Evolutionary conservation across 2,329 filamentous ascomycete genomes (phyloP).

Genomic region (Claviceps africana): DNA sequence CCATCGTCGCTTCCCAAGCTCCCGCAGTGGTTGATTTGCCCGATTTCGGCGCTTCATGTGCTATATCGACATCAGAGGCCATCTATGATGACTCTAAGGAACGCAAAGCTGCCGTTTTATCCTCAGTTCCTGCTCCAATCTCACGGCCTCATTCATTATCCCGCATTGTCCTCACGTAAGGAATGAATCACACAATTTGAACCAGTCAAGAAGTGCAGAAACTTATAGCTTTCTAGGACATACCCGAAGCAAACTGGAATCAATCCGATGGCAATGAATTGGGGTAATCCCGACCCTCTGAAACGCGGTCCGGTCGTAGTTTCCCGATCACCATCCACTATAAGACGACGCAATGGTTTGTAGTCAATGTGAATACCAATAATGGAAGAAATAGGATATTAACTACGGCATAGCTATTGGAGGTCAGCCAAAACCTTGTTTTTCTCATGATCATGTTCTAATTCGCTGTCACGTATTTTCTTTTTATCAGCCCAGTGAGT

Average conservation of each 20-base stretch:
- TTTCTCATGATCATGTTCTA: background rate
- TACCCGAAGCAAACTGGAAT: conserved; percentile 92
- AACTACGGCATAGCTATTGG: conserved; percentile 32
- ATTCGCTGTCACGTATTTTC: background rate
- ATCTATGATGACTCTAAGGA: background rate
- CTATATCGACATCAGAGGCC: background rate
- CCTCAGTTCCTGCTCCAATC: conserved; percentile 10
- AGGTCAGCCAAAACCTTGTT: conserved; percentile 27
- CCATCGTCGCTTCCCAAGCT: conserved; percentile 4
- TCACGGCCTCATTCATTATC: conserved; percentile 35
- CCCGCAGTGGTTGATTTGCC: background rate
- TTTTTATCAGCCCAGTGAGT: conserved; percentile 22
- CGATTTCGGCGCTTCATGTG: background rate
- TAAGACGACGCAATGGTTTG: conserved; percentile 67
- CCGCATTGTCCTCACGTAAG: conserved; percentile 41
- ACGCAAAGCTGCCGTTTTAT: background rate
- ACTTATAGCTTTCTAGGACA: conserved; percentile 33
- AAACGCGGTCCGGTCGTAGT: conserved; percentile 80
- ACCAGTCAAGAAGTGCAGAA: background rate
- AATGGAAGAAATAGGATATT: background rate
- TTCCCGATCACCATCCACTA: conserved; percentile 59
- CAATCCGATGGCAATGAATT: conserved; percentile 76
- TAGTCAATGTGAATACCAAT: conserved; percentile 5
- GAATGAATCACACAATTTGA: conserved; percentile 6
- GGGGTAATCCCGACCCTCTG: conserved; percentile 65